Base-by-base conservation (phyloP, 2,329 filamentous ascomycete genomes). In the Diaporthe sp. region DNA sequence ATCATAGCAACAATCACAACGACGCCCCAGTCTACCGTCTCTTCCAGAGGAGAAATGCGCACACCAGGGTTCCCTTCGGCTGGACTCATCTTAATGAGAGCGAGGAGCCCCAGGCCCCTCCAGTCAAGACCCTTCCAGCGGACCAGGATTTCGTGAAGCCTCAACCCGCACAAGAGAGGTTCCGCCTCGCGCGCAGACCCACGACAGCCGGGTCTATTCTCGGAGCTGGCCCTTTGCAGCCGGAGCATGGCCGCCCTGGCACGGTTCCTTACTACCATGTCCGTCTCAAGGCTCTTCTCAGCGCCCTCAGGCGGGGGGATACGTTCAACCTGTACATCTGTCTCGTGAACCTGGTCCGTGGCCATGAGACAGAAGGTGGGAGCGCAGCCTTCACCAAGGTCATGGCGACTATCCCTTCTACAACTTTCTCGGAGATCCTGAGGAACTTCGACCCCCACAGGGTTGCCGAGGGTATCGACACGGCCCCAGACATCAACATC, bases 371-470 rank as follows among this genome's bases (percentile, higher is more conserved):
- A 12, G 44, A 58, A 1, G 15, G 19, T 7, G 78, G 82, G 22
- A 51, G 44, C 44, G 19, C 25, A 15, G 47, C 35, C 19, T 78
- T 82, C 10, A 51, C 30, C 27, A 75, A 80, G 9, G 79, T 84
- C 58, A 77, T 86, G 8, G 76, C 76, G 19, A 68, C 75, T 0
- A 79, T 95, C 30, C 86, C 92, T 0, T 81, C 85, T 2, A 84
- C 87, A 1, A 87, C 87, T 0, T 92, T 95, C 78, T 90, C 91
- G 1, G 91, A 93, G 76, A 87, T 93, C 13, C 81, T 96, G 39
- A 87, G 88, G 44, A 85, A 87, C 7, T 81, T 95, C 12, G 91
- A 94, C 73, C 92, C 93, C 0, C 78, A 88, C 6, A 79, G 81
- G 30, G 82, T 91, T 25, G 84, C 88, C 70, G 80, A 82, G 27